Evolutionary conservation across 139 green algal species (phyloP).

Genomic region (Micractinium sp.): DNA sequence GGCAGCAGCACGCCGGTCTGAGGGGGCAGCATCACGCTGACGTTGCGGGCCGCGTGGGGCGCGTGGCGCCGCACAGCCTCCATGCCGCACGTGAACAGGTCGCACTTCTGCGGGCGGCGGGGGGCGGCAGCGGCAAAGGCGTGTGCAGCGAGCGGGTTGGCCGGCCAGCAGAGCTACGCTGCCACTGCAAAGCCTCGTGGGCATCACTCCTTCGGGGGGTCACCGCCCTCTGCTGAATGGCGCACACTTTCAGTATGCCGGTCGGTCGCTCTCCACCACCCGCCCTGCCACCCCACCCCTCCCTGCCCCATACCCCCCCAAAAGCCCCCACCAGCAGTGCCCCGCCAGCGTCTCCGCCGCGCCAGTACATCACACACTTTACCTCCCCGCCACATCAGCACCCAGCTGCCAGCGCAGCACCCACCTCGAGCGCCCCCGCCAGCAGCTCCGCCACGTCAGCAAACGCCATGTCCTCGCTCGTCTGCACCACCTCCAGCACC

Average conservation of each 20-base stretch:
- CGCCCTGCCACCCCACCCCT: background rate
- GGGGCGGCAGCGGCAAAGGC: background rate
- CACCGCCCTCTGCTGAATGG: background rate
- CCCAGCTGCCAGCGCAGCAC: background rate
- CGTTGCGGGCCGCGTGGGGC: background rate
- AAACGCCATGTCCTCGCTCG: slow-evolving; percentile 64
- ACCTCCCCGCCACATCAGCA: background rate
- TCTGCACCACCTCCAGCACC: slow-evolving; percentile 62
- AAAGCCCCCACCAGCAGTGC: too few species aligned
- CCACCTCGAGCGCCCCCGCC: slow-evolving; percentile 33
- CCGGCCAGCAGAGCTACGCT: background rate
- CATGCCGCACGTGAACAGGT: slow-evolving; percentile 39
- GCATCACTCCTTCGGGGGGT: background rate
- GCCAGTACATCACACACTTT: too few species aligned
- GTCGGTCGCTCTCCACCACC: too few species aligned
- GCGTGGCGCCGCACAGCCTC: background rate
- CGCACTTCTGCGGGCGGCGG: slow-evolving; percentile 17
- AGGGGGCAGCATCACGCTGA: slow-evolving; percentile 19
- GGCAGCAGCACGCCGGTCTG: slow-evolving; percentile 21
- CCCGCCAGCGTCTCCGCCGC: too few species aligned
- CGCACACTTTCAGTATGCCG: too few species aligned
- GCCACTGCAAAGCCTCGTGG: background rate
- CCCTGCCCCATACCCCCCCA: background rate
- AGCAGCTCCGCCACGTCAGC: slow-evolving; percentile 37
- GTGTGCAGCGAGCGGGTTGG: background rate